A percentile compares a stretch with the other conserved stretches of the same genome.
These are phyloP conservation scores for Fremontodendron californicum DNA, from an alignment of 345 rosid species.

Conservation along the genomic window DNA sequence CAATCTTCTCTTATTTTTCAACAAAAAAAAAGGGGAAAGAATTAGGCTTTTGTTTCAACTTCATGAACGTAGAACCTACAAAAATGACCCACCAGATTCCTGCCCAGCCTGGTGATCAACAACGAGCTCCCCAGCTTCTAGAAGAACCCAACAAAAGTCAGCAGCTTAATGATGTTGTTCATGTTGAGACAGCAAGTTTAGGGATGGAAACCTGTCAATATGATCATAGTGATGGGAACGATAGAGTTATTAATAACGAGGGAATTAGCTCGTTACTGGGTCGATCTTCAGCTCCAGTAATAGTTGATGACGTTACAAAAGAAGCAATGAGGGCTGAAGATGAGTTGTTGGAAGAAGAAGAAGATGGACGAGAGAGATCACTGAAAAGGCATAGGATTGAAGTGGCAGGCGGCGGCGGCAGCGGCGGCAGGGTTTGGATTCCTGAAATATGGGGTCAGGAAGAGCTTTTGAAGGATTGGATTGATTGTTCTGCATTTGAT, in stretches of 20 bases:
- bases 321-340: conserved; percentile 8
- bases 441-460: conserved; percentile 96
- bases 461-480: conserved; percentile 73
- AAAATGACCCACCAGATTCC: conserved; percentile 2
- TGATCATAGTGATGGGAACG: neutral
- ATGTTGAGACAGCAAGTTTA: neutral
- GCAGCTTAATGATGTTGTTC: neutral
- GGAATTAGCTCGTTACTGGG: conserved; percentile 15
- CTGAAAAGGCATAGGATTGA: conserved; percentile 41
- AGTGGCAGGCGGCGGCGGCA: conserved; percentile 62
- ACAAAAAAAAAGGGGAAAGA: neutral
- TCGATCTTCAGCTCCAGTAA: neutral
- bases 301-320: neutral
- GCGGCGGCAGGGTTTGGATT: conserved; percentile 79
- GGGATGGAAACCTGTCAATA: neutral
- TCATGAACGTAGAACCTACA: conserved; percentile 13
- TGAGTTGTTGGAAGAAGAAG: neutral
- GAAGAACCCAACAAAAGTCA: conserved; percentile 11
- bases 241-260: neutral
- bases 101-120: no score
- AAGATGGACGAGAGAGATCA: conserved; percentile 39
- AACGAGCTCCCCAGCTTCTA: conserved; percentile 7
- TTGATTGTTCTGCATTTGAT: conserved; percentile 67
- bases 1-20: neutral
- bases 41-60: neutral